phyloP scores from a whole-genome alignment of 306 rosid species.

The Gastrolobium bilobum region DNA sequence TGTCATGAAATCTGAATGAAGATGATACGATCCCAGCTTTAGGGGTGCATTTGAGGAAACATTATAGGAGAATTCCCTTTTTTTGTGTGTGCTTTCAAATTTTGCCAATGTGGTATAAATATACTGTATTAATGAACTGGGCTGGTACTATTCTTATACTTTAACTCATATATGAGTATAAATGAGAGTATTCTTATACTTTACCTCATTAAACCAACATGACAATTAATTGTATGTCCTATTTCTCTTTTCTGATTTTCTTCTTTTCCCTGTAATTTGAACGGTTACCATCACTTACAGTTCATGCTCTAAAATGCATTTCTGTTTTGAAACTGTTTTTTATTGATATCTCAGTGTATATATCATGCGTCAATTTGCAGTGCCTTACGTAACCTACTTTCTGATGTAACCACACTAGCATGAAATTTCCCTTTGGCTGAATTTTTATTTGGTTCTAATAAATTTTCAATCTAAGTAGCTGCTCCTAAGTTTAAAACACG shows the following conservation, averaged over 20 bases:
- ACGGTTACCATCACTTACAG: neutral
- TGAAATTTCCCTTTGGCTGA: neutral
- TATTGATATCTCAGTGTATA: neutral
- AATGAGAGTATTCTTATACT: neutral
- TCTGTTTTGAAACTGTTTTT: neutral
- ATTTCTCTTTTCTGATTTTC: neutral
- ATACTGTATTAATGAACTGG: neutral
- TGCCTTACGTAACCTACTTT: neutral
- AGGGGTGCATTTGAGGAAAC: too few relatives aligned
- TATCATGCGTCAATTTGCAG: neutral
- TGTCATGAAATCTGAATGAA: neutral
- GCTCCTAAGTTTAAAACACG: too few relatives aligned
- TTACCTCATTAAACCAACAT: neutral
- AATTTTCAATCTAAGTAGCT: neutral
- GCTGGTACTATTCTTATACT: too few relatives aligned
- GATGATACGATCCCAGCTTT: neutral
- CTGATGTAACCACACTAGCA: neutral
- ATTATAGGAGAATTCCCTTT: too few relatives aligned
- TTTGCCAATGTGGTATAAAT: neutral
- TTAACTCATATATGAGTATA: neutral
- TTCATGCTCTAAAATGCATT: neutral
- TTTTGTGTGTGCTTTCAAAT: neutral
- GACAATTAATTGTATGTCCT: neutral
- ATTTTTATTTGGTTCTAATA: neutral
- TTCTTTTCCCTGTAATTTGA: neutral